Evolutionary conservation across 805 yeast species (phyloP).

Genomic region (Saturnispora sekii): DNA sequence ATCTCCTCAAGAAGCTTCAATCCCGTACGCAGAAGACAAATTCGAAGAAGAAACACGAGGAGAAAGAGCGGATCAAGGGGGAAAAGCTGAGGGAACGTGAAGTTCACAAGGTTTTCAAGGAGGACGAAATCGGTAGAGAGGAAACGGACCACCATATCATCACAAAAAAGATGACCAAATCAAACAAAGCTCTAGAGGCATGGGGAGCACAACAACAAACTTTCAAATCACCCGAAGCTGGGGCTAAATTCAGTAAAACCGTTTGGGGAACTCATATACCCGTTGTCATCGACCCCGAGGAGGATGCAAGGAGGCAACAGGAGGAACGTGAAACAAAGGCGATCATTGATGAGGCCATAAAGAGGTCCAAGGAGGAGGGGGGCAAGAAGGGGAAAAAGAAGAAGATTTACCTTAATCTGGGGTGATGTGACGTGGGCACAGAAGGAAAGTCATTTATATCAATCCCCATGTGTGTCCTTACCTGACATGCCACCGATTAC

Average conservation of each 20-base stretch:
- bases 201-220: slow-evolving; percentile 5
- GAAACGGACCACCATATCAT: neutral
- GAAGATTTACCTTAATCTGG: slow-evolving; percentile 11
- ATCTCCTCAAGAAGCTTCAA: slow-evolving; percentile 44
- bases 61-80: slow-evolving; percentile 26
- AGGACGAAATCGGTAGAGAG: neutral
- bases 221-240: slow-evolving; percentile 6
- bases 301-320: slow-evolving; percentile 26
- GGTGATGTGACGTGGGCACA: neutral
- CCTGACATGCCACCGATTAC: too few relatives aligned
- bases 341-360: slow-evolving; percentile 40
- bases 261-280: slow-evolving; percentile 71
- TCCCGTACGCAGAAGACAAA: slow-evolving; percentile 45
- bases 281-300: slow-evolving; percentile 28
- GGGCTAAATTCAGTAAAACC: slow-evolving; percentile 30
- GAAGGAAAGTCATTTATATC: neutral
- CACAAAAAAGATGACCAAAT: slow-evolving; percentile 14
- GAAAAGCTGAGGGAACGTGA: slow-evolving; percentile 12
- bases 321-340: slow-evolving; percentile 34
- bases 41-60: slow-evolving; percentile 47
- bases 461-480: neutral
- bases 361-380: slow-evolving; percentile 30
- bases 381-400: slow-evolving; percentile 34
- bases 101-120: slow-evolving; percentile 5
- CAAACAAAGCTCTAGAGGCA: slow-evolving; percentile 28